A percentile compares a stretch with the other conserved stretches of the same genome.
These are phyloP conservation scores for Cladophialophora immunda DNA, from an alignment of 2,329 filamentous ascomycete genomes.

Conservation along the genomic window DNA sequence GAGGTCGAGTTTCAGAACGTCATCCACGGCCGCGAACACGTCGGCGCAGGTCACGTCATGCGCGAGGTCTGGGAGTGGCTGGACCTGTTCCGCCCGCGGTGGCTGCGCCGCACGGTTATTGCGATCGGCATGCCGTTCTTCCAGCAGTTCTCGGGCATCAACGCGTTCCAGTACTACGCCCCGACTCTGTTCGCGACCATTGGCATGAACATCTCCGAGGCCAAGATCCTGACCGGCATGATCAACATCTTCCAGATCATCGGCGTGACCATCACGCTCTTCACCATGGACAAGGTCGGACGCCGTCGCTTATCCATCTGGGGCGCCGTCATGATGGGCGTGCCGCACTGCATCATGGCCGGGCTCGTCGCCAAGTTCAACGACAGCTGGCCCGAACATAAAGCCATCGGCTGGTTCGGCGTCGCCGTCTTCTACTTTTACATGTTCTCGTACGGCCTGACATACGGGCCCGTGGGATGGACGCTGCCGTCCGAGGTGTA, in stretches of 20 bases:
- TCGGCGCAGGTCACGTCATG: not conserved
- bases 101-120: slow-evolving; percentile 43
- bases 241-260: slow-evolving; percentile 49
- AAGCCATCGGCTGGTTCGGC: not conserved
- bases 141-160: slow-evolving; percentile 56
- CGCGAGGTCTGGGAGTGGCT: not conserved
- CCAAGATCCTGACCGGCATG: slow-evolving; percentile 46
- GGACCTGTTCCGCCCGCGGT: not conserved
- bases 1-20: not conserved
- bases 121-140: slow-evolving; percentile 55
- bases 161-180: slow-evolving; percentile 56
- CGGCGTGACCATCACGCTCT: slow-evolving; percentile 32
- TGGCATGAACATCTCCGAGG: too few species aligned
- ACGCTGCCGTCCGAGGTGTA: slow-evolving; percentile 48
- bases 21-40: not conserved
- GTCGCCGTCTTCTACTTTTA: not conserved
- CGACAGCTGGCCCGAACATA: not conserved
- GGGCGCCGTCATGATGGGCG: slow-evolving; percentile 44
- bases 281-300: slow-evolving; percentile 46
- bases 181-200: slow-evolving; percentile 53
- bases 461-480: not conserved
- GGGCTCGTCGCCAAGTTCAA: not conserved
- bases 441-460: slow-evolving; percentile 27
- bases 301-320: slow-evolving; percentile 44
- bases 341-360: slow-evolving; percentile 35